Conservation (phyloP, 495 filamentous ascomycete species). For the Penicillium lagena region DNA sequence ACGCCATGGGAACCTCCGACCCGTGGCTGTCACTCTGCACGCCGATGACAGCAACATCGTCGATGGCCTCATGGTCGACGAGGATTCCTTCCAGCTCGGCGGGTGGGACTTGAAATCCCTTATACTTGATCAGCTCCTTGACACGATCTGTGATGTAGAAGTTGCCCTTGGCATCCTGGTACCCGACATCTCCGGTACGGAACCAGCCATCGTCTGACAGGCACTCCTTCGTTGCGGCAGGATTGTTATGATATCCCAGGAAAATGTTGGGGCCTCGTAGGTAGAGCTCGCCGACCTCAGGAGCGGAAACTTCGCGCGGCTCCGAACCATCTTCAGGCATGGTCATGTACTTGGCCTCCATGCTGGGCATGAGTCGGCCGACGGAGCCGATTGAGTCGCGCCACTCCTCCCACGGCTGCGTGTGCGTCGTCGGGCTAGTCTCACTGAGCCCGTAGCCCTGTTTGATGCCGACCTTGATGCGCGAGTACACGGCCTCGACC, state of each 20-base stretch:
- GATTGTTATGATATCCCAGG: conserved; percentile 69
- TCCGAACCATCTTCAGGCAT: conserved; percentile 47
- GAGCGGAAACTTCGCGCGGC: conserved; percentile 51
- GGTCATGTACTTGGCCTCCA: conserved; percentile 70
- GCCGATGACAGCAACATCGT: conserved; percentile 81
- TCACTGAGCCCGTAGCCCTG: conserved; percentile 90
- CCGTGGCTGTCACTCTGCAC: conserved; percentile 63
- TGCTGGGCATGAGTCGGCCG: conserved; percentile 72
- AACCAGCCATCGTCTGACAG: conserved; percentile 56
- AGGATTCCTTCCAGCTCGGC: conserved; percentile 84
- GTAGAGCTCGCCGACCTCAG: conserved; percentile 63
- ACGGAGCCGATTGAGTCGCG: conserved; percentile 69
- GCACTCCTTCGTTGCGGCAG: conserved; percentile 58
- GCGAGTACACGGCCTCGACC: conserved; percentile 67
- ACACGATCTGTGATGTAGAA: conserved; percentile 77
- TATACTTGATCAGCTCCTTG: conserved; percentile 89
- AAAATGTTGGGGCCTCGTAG: conserved; percentile 60
- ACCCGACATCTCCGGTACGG: conserved; percentile 60
- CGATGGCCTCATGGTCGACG: conserved; percentile 61
- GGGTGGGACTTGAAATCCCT: conserved; percentile 81
- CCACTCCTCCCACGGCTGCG: conserved; percentile 75
- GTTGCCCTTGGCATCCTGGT: conserved; percentile 53
- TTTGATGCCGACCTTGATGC: conserved; percentile 68
- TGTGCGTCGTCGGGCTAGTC: conserved; percentile 51
- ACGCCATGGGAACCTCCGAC: conserved; percentile 80